These are phyloP conservation scores for Pyrenopolyporus hunteri DNA, from an alignment of 495 filamentous ascomycete genomes.

Conservation along the genomic window DNA sequence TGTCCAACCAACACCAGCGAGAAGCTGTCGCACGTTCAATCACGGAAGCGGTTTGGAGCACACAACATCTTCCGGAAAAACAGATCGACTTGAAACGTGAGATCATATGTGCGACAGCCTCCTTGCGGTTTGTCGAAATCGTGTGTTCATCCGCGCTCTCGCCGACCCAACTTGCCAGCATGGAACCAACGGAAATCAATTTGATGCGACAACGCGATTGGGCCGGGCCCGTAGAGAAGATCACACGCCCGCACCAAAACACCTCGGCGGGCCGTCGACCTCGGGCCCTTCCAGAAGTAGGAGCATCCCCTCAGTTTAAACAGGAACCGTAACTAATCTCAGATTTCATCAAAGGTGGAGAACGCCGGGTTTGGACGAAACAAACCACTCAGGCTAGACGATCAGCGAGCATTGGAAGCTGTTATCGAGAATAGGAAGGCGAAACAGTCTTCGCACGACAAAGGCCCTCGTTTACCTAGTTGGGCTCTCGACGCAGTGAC, in stretches of 20 bases:
- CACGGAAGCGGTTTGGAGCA: constrained; percentile 5
- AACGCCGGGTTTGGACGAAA: neutral
- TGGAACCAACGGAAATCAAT: constrained; percentile 9
- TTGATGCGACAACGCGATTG: neutral
- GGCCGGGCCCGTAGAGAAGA: neutral
- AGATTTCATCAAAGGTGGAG: constrained; percentile 5
- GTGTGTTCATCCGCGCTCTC: constrained; percentile 18
- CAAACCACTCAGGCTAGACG: constrained; percentile 34
- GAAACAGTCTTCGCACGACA: constrained; percentile 19
- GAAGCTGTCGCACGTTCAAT: constrained; percentile 1
- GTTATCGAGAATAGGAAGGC: constrained; percentile 35
- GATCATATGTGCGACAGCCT: constrained; percentile 10
- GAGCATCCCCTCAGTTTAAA: constrained; percentile 6
- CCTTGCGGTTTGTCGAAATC: constrained; percentile 28
- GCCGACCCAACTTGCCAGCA: constrained; percentile 8
- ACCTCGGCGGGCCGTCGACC: neutral
- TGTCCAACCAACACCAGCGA: neutral
- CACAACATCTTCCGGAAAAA: neutral
- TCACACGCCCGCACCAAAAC: constrained; percentile 22
- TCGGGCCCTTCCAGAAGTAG: constrained; percentile 31
- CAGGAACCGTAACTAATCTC: no score
- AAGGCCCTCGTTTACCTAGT: constrained; percentile 33
- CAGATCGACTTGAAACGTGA: neutral
- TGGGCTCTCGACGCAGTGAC: constrained; percentile 37
- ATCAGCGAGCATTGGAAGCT: constrained; percentile 33